Evolutionary conservation across 169 alveolate species (phyloP), one percentile per base, ranked within the genome.

Genomic region (Blepharisma undulans): DNA sequence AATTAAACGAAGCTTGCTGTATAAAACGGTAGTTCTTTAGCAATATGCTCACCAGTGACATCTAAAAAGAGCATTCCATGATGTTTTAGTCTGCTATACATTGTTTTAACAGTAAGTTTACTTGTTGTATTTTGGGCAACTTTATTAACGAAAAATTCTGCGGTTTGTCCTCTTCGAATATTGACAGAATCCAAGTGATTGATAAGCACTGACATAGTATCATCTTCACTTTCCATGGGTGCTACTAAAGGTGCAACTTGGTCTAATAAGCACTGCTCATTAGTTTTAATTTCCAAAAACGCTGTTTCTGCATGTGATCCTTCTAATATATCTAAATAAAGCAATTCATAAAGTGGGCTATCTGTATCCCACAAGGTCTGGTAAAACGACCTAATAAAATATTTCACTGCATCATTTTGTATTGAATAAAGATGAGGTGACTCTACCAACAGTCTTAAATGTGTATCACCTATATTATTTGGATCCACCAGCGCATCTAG

Each of bases 261-360:
- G 18, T 93, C 89, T n/a, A 79, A 25, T 14, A 88, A 36, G 72
- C 95, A 93, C 25, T 90, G 91, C 78, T 93, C 92, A 89, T 93
- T 93, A 4, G 86, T 87, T 84, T 90, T 93, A 22, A 93, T 87
- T 85, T 93, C 95, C 59, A 93, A 88, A 91, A 93, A 93, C 71
- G 93, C 95, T 18, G 92, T 87, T 78, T 93, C 95, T 34, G 82
- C 80, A 71, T 92, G 93, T 84, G 86, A 76, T 10, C 93, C 94
- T 61, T 88, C 90, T 36, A 93, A 48, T 0, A 92, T 81, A 72
- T 93, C 95, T n/a, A 93, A 82, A 60, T 87, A 29, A 29, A 93
- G 82, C 32, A 61, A 76, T 81, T 91, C 90, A 34, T 76, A 59
- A 14, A 88, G 48, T 6, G 88, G 86, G n/a, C 71, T 89, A 2